These are phyloP conservation scores for Tillandsia leiboldiana DNA, from an alignment of 176 grass and related monocot species.

Conservation along the genomic window DNA sequence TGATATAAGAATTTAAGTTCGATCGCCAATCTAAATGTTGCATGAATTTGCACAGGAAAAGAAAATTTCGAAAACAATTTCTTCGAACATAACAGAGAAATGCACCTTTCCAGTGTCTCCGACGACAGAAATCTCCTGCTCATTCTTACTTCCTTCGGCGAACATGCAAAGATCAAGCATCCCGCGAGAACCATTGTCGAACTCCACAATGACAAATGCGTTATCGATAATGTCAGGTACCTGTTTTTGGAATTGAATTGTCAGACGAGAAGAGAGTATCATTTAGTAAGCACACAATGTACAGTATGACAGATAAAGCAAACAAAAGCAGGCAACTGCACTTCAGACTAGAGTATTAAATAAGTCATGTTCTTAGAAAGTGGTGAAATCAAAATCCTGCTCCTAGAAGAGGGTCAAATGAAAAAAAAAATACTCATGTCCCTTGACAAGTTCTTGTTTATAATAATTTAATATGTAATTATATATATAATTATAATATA, in stretches of 20 bases:
- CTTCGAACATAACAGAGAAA: slow-evolving; percentile 1
- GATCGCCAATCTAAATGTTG: not conserved
- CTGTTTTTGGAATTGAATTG: slow-evolving; percentile 12
- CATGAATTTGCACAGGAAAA: not conserved
- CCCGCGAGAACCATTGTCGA: slow-evolving; percentile 82
- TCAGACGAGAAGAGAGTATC: not conserved
- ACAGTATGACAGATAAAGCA: too few species aligned
- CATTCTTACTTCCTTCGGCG: slow-evolving; percentile 89
- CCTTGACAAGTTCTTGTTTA: too few species aligned
- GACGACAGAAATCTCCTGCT: slow-evolving; percentile 92
- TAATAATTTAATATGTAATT: too few species aligned
- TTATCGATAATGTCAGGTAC: slow-evolving; percentile 96
- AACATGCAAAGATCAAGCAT: slow-evolving; percentile 99
- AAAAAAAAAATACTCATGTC: too few species aligned
- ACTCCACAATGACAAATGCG: slow-evolving; percentile 88
- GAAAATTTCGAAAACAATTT: not conserved
- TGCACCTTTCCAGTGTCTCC: slow-evolving; percentile 82
- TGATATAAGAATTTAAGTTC: not conserved
- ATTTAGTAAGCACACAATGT: too few species aligned
- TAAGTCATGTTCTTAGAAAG: too few species aligned
- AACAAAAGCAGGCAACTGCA: too few species aligned
- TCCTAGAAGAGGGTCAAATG: too few species aligned
- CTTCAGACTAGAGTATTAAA: too few species aligned
- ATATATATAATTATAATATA: too few species aligned
- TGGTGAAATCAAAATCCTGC: too few species aligned